These are phyloP conservation scores for Maudiozyma bulderi DNA, from an alignment of 805 yeast species.

Conservation along the genomic window DNA sequence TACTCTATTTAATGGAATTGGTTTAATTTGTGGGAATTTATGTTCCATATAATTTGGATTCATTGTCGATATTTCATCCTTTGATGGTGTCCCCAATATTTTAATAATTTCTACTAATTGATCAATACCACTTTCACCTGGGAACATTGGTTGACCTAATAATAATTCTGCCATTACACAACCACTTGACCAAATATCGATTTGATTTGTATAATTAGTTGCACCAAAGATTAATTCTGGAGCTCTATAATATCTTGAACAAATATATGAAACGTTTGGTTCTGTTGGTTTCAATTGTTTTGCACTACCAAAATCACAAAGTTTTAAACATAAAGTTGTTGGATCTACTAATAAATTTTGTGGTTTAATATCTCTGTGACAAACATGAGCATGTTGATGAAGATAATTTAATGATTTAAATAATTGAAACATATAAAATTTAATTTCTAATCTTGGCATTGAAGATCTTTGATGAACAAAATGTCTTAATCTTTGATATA, in stretches of 20 bases:
- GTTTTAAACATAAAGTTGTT: slow-evolving; percentile 68
- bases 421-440: slow-evolving; percentile 71
- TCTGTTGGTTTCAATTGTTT: slow-evolving; percentile 81
- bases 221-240: slow-evolving; percentile 98
- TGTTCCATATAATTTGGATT: slow-evolving; percentile 96
- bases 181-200: slow-evolving; percentile 95
- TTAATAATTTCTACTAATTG: slow-evolving; percentile 95
- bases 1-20: slow-evolving; percentile 61
- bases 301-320: slow-evolving; percentile 96
- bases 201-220: slow-evolving; percentile 89
- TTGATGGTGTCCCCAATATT: slow-evolving; percentile 88
- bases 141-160: slow-evolving; percentile 92
- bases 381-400: slow-evolving; percentile 61
- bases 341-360: slow-evolving; percentile 85
- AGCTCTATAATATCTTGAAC: slow-evolving; percentile 94
- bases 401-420: slow-evolving; percentile 71
- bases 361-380: slow-evolving; percentile 95
- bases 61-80: slow-evolving; percentile 88
- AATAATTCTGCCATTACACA: slow-evolving; percentile 97
- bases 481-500: slow-evolving; percentile 82
- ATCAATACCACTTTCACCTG: slow-evolving; percentile 96
- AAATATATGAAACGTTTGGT: slow-evolving; percentile 92
- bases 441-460: slow-evolving; percentile 87
- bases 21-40: slow-evolving; percentile 80
- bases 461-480: slow-evolving; percentile 61